phyloP scores from a whole-genome alignment of 2,329 filamentous ascomycete genomes.

The Pseudocercospora eumusae region DNA sequence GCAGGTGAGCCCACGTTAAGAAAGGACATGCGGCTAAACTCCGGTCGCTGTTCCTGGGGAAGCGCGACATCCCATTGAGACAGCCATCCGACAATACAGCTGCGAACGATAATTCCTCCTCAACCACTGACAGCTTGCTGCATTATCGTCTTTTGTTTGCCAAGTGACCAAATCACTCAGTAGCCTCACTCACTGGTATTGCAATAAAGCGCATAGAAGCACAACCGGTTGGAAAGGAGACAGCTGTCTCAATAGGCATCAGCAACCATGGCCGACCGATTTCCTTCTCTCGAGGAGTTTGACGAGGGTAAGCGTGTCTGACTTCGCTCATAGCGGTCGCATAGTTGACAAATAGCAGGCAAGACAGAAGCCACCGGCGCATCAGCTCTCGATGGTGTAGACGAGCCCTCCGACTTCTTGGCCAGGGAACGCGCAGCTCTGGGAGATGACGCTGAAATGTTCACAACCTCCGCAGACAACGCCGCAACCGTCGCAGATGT shows the following conservation, averaged over 20 bases:
- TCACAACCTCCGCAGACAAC: conserved; percentile 73
- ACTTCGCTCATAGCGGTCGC: neutral
- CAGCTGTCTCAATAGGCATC: conserved; percentile 18
- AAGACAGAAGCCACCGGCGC: conserved; percentile 65
- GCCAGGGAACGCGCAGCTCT: conserved; percentile 86
- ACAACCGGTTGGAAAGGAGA: conserved; percentile 2
- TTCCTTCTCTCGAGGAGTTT: conserved; percentile 56
- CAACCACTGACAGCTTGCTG: neutral
- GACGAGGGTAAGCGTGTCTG: conserved; percentile 48
- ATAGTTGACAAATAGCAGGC: conserved; percentile 50
- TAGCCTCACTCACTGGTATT: neutral
- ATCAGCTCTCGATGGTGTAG: conserved; percentile 50
- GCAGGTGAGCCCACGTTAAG: neutral
- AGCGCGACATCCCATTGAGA: neutral
- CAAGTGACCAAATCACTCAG: neutral
- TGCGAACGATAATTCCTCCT: neutral
- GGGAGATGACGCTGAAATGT: conserved; percentile 91
- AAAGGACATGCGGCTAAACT: neutral
- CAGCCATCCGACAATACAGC: conserved; percentile 7
- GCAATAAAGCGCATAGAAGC: neutral
- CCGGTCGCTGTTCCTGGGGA: conserved; percentile 8
- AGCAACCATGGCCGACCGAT: conserved; percentile 52
- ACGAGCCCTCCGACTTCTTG: conserved; percentile 79
- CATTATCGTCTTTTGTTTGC: neutral
- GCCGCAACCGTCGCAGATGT: conserved; percentile 61